Evolutionary conservation across 2,329 filamentous ascomycete genomes (phyloP), one percentile per base, ranked within the genome.

Genomic region (Fusarium succisae): DNA sequence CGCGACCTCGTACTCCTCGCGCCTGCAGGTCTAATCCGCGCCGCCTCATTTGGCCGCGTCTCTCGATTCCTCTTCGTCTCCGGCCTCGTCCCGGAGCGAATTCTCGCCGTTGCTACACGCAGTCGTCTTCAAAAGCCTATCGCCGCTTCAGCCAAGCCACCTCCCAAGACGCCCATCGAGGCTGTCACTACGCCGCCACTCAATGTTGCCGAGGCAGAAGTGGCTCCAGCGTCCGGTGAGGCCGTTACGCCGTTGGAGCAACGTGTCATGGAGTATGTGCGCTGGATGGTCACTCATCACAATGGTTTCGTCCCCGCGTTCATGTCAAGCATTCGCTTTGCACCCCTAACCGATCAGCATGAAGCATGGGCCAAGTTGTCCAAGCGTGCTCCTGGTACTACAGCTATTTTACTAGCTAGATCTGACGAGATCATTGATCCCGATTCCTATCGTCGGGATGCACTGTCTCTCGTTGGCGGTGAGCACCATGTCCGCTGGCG

Each of bases 1-100:
- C 87, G 88, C 18, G 89, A 88, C 15, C 85, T 98, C 28, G 86
- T 96, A 17, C 88, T 98, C 11, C 87, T 98, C 47, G 94, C 94
- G 0, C 94, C 95, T 0, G 87, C 91, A 1, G 95, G 95, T 1
- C 86, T 98, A 50, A 89, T 98, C 73, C 84, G 88, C 47, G 81
- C 86, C 1, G 82, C 86, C 65, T 86, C 86, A 75, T 89, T 91
- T 69, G 88, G 87, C 28, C 80, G 82, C 43, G 72, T 84, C 15
- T 86, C 84, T 37, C 84, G 86, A 45, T 79, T 89, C 61, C 77
- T 91, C 58, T 91, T 90, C 81, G 84, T 82, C n/a, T 86, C 86
- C 12, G 88, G 87, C 22, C 74, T 88, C 50, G 79, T 91, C 20
- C 89, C 90, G 5, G 86, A 88, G 70, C 81, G 84, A 8, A 75